Evolutionary conservation across 805 yeast genomes (phyloP), one percentile per base, ranked within the genome.

Genomic region (Kodamaea jinghongensis): DNA sequence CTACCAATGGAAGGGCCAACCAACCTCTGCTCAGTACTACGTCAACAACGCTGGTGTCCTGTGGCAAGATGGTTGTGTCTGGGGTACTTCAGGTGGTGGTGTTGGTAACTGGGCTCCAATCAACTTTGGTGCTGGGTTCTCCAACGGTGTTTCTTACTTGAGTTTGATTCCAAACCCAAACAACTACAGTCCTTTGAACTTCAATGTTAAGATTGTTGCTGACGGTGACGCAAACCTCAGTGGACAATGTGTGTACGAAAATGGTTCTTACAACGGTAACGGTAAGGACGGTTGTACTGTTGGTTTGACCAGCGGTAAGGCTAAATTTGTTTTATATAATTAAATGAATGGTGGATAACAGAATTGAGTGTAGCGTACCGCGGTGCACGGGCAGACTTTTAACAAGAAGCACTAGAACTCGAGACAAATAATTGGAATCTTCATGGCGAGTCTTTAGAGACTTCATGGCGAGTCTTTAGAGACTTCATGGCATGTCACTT

Each of bases 21-120:
- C 72, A 52, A 91, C 99, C 31, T 88, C 97, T 41, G 83, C 96
- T 47, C 99, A 91, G 75, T 93, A 87, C 79, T 91, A 91, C 70
- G 97, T 91, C 49, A 91, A 91, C 81, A 79, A 91, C 58, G 96
- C 96, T 39, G 98, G 98, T 75, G 88, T 89, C 52, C 75, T 87
- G 39, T 74, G 73, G 59, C 84, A 83, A 63, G 93, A 90, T 47
- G 98, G 97, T 55, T 91, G 99, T 75, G 65, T 85, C 53, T 91
- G 99, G 99, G 95, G 97, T 63, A 61, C 78, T 39, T 54, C 73
- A 5, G 87, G 87, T 49, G 75, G 90, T 28, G 84, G 82, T 55
- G 67, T 86, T 50, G 99, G 99, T 71, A 91, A 91, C 86, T 91
- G 96, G 97, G 96, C 98, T 50, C 98, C 98, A 54, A 74, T 91